Conservation (phyloP, 2,329 filamentous ascomycete species). For the Monilinia fructigena region DNA sequence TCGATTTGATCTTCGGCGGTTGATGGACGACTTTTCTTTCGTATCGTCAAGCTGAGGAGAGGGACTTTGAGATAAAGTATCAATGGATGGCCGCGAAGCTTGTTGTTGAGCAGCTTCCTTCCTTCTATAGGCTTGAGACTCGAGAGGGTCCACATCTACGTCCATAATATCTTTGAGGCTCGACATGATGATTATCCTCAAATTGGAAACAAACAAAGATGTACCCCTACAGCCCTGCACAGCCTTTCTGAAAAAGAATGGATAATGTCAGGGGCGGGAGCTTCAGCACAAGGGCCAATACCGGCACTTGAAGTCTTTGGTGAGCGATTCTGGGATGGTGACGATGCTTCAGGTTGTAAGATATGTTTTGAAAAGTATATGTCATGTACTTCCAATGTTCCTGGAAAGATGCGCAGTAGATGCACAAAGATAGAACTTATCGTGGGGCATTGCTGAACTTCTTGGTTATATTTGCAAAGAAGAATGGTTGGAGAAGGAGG, state of each 20-base stretch:
- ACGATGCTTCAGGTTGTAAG: conserved; percentile 21
- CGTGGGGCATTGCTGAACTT: conserved; percentile 39
- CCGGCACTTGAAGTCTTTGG: conserved; percentile 30
- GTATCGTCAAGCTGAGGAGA: conserved; percentile 32
- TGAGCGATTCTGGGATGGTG: conserved; percentile 26
- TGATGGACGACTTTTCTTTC: conserved; percentile 32
- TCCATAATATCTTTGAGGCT: conserved; percentile 42
- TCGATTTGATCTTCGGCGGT: conserved; percentile 36
- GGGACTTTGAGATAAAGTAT: conserved; percentile 30
- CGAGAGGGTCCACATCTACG: conserved; percentile 41
- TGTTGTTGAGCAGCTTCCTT: conserved; percentile 37
- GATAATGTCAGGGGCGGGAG: conserved; percentile 33
- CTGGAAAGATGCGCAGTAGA: conserved; percentile 34
- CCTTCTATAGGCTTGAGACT: conserved; percentile 41
- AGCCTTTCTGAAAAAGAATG: conserved; percentile 37
- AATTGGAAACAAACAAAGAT: conserved; percentile 34
- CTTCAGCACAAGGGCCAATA: conserved; percentile 33
- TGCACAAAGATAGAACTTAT: conserved; percentile 39
- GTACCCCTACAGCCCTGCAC: conserved; percentile 37
- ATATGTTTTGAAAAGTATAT: conserved; percentile 31
- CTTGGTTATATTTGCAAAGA: conserved; percentile 32
- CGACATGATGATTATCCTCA: conserved; percentile 38
- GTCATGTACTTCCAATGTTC: conserved; percentile 32
- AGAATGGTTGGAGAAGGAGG: conserved; percentile 27
- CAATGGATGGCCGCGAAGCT: conserved; percentile 32